These are phyloP conservation scores for Sedum album DNA, from an alignment of 164 flowering plant genomes.

Conservation along the genomic window DNA sequence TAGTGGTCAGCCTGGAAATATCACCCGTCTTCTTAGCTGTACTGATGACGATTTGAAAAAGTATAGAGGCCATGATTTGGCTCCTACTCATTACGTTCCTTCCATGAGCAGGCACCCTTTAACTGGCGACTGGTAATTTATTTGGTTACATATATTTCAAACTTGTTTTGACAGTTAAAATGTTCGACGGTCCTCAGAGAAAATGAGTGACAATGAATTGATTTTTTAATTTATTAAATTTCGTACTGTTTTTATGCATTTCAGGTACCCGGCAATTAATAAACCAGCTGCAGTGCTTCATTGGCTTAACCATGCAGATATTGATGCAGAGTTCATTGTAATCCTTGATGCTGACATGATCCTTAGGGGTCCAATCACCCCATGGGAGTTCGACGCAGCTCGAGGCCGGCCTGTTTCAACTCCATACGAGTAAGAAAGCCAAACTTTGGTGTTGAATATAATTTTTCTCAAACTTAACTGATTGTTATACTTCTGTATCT, in stretches of 20 bases:
- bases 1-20: constrained; percentile 96
- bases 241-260: constrained; percentile 6
- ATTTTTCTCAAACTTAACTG: neutral
- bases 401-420: constrained; percentile 90
- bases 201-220: too few relatives aligned
- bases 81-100: constrained; percentile 98
- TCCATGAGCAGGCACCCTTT: constrained; percentile 94
- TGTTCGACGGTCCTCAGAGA: neutral
- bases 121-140: constrained; percentile 84
- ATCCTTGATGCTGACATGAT: constrained; percentile 98
- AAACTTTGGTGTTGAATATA: neutral
- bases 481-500: constrained; percentile 2
- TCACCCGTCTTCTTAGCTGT: constrained; percentile 94
- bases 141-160: constrained; percentile 1
- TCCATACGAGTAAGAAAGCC: constrained; percentile 78
- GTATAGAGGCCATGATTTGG: constrained; percentile 80
- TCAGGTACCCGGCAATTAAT: constrained; percentile 98
- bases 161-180: neutral
- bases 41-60: constrained; percentile 70
- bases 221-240: too few relatives aligned
- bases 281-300: constrained; percentile 96
- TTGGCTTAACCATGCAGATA: constrained; percentile 85
- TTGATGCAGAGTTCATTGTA: constrained; percentile 86
- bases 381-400: constrained; percentile 94
- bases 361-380: constrained; percentile 85